Conservation (phyloP, 2,329 filamentous ascomycete genomes). For the Paramyrothecium sp. region DNA sequence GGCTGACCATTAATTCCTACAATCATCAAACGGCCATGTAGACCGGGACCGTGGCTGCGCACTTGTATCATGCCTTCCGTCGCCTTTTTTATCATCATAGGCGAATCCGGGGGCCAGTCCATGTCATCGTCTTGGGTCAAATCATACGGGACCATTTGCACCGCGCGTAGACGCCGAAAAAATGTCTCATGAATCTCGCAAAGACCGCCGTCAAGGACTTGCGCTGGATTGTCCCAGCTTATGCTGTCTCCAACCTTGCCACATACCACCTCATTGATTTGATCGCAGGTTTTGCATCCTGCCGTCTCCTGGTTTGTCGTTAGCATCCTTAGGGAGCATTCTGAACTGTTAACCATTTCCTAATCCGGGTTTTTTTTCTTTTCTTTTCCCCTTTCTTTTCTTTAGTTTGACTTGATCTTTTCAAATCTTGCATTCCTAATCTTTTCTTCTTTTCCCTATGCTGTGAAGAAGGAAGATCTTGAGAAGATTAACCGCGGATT, state of each 20-base stretch:
- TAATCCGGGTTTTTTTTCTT: too few relatives aligned
- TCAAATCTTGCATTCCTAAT: too few relatives aligned
- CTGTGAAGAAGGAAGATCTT: not conserved
- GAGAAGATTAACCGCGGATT: not conserved
- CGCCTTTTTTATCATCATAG: not conserved
- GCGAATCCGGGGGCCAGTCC: too few relatives aligned
- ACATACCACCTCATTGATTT: not conserved
- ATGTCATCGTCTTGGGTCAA: not conserved
- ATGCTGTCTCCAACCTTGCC: not conserved
- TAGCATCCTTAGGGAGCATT: not conserved
- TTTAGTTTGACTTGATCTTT: too few relatives aligned
- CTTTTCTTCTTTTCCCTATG: not conserved
- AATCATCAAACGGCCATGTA: not conserved
- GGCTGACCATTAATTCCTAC: not conserved
- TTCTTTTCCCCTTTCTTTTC: too few relatives aligned
- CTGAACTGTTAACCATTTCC: not conserved
- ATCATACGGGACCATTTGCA: not conserved
- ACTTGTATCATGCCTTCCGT: not conserved
- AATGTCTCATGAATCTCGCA: not conserved
- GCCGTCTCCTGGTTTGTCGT: not conserved
- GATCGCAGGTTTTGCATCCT: not conserved
- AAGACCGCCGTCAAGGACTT: not conserved
- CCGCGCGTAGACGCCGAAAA: too few relatives aligned
- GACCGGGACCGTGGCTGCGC: not conserved
- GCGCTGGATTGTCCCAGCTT: not conserved